These are phyloP conservation scores for Chondrostereum purpureum DNA, from an alignment of 1,284 basidiomycete species.

Conservation along the genomic window DNA sequence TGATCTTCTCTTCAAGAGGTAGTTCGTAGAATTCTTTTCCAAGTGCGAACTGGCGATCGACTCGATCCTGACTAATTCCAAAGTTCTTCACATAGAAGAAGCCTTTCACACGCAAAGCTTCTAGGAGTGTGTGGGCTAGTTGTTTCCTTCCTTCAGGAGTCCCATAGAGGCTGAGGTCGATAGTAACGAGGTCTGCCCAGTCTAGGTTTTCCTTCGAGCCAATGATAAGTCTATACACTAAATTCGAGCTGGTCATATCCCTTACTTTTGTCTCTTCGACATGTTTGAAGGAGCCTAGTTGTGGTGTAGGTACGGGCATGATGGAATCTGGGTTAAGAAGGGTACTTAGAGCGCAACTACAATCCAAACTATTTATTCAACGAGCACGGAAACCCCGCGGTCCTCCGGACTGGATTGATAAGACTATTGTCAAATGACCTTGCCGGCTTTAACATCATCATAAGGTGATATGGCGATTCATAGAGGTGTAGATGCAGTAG, in stretches of 20 bases:
- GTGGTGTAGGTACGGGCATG: constrained; percentile 33
- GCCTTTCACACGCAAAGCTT: constrained; percentile 40
- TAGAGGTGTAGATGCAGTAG: no score
- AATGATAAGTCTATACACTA: background rate
- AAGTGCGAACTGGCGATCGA: constrained; percentile 35
- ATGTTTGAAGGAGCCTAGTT: constrained; percentile 37
- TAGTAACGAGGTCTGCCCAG: constrained; percentile 44
- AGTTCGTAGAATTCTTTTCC: constrained; percentile 41
- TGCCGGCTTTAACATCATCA: no score
- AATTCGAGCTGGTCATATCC: constrained; percentile 14
- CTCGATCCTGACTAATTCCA: constrained; percentile 27
- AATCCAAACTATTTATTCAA: no score
- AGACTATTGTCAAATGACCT: no score
- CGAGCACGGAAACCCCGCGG: no score
- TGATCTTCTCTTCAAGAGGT: constrained; percentile 45
- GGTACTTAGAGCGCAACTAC: no score
- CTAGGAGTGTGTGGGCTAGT: constrained; percentile 33
- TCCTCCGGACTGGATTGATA: no score
- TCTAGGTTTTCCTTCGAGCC: constrained; percentile 33
- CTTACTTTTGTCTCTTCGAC: constrained; percentile 41
- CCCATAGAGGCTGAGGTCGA: constrained; percentile 38
- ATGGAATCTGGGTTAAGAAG: no score
- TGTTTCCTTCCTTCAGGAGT: constrained; percentile 40
- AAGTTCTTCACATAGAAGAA: constrained; percentile 43
- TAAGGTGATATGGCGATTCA: no score